These are phyloP conservation scores for Emergomyces pasteurianus DNA, from an alignment of 2,329 filamentous ascomycete genomes.

Conservation along the genomic window DNA sequence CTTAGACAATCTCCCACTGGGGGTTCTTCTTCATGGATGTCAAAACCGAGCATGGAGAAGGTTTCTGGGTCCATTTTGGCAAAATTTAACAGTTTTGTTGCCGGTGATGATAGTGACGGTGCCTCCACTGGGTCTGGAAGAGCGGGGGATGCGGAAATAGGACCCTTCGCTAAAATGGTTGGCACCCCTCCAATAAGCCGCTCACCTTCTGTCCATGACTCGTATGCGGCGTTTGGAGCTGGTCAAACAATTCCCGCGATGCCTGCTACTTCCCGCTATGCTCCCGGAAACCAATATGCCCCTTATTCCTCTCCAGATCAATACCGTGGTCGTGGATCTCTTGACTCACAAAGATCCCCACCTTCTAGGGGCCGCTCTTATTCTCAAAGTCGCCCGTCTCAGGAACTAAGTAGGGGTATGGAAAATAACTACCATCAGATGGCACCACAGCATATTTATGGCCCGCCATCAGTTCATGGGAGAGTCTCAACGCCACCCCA, in stretches of 20 bases:
- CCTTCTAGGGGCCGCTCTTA: conserved; percentile 22
- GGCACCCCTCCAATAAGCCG: conserved; percentile 64
- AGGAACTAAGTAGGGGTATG: conserved; percentile 24
- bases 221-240: conserved; percentile 47
- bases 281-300: conserved; percentile 33
- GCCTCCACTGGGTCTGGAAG: conserved; percentile 46
- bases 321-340: conserved; percentile 36
- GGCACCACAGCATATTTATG: conserved; percentile 16
- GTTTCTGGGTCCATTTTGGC: conserved; percentile 83
- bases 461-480: conserved; percentile 19
- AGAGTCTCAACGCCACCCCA: conserved; percentile 27
- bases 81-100: conserved; percentile 92
- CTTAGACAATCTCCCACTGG: conserved; percentile 79
- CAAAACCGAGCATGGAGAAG: conserved; percentile 91
- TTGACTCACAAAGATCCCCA: conserved; percentile 35
- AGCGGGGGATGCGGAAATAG: conserved; percentile 48
- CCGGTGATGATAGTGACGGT: conserved; percentile 70
- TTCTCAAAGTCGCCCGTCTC: conserved; percentile 25
- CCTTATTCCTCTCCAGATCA: conserved; percentile 42
- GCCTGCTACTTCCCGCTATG: conserved; percentile 30
- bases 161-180: conserved; percentile 72
- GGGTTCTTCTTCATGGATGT: conserved; percentile 74
- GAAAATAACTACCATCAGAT: conserved; percentile 24
- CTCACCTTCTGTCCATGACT: conserved; percentile 61
- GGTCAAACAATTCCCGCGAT: conserved; percentile 22